Evolutionary conservation across 2,329 filamentous ascomycete genomes (phyloP), one percentile per base, ranked within the genome.

Genomic region (Fusarium sp.): DNA sequence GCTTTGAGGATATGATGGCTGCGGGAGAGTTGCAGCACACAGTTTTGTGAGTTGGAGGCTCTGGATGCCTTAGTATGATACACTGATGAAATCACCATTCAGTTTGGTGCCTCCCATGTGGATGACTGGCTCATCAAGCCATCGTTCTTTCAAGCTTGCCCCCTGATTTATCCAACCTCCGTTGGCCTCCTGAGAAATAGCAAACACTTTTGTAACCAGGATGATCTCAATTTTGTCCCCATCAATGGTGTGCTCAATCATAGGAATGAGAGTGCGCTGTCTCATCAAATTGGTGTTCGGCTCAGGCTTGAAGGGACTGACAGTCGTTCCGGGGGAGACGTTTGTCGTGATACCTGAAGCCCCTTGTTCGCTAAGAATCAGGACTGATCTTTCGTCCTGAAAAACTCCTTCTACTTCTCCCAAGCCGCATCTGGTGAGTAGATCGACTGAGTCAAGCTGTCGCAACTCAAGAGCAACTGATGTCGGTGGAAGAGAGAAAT

Each of bases 1-100:
- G 77, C n/a, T 79, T 80, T 22, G 76, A 80, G 37, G 79, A 82
- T 40, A 75, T 77, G 64, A 76, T 80, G 66, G 79, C 79, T 37
- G 73, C 70, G 8, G 59, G 59, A 50, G 59, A 35, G 29, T 7
- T 62, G 40, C 31, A 42, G 31, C 40, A 45, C 16, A 37, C 27
- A 16, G 40, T 10, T 9, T 27, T 38, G 6, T 58, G 31, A 58
- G 13, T 24, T 56, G n/a, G 29, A 18, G 11, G 13, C 18, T 9
- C 3, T 4, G 50, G 11, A 22, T 6, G 10, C 11, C n/a, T 58
- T 9, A 58, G 34, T 13, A 38, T 38, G 20, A 58, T 37, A 58
- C 34, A 37, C 31, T 22, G 6, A 58, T 58, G n/a, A 31, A 56
- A 35, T 56, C 50, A 4, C 29, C 50, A 14, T 20, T 20, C 4